Conservation (phyloP, 2,329 filamentous ascomycete genomes). For the Aspergillus uvarum region DNA sequence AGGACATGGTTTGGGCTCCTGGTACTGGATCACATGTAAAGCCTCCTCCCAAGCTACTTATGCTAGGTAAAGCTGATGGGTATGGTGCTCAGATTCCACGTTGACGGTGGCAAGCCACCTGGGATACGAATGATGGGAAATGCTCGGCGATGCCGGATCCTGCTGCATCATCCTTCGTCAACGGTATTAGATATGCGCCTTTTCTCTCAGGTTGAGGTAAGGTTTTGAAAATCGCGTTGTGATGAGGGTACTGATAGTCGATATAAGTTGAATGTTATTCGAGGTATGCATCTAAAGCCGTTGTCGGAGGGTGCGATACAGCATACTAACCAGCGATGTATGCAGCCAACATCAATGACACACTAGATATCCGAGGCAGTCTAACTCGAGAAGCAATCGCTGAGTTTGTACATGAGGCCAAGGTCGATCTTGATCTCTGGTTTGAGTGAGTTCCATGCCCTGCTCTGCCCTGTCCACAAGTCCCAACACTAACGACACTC, state of each 20-base stretch:
- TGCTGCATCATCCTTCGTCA: conserved; percentile 46
- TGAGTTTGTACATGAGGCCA: conserved; percentile 46
- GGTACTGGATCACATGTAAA: conserved; percentile 52
- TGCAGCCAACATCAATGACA: conserved; percentile 40
- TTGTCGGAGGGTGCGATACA: too few relatives aligned
- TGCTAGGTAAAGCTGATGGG: conserved; percentile 1
- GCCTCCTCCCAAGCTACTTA: not conserved
- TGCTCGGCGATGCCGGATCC: conserved; percentile 46
- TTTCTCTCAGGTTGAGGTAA: conserved; percentile 52
- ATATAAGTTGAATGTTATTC: conserved; percentile 43
- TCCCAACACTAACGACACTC: conserved; percentile 9
- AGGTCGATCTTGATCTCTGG: conserved; percentile 52
- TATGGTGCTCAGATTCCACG: conserved; percentile 33
- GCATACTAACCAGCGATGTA: not conserved
- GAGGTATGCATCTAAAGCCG: conserved; percentile 24
- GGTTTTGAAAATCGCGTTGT: not conserved
- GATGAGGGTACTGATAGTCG: conserved; percentile 4
- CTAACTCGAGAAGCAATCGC: conserved; percentile 39
- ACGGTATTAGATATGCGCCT: conserved; percentile 53
- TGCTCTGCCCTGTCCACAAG: not conserved
- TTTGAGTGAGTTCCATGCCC: conserved; percentile 36
- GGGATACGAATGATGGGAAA: conserved; percentile 41
- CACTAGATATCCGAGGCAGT: conserved; percentile 26
- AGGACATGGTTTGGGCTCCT: conserved; percentile 56
- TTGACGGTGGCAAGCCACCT: conserved; percentile 48